Evolutionary conservation across 148 eudicot genomes (phyloP), one percentile per base, ranked within the genome.

Genomic region (Selenicereus undatus): DNA sequence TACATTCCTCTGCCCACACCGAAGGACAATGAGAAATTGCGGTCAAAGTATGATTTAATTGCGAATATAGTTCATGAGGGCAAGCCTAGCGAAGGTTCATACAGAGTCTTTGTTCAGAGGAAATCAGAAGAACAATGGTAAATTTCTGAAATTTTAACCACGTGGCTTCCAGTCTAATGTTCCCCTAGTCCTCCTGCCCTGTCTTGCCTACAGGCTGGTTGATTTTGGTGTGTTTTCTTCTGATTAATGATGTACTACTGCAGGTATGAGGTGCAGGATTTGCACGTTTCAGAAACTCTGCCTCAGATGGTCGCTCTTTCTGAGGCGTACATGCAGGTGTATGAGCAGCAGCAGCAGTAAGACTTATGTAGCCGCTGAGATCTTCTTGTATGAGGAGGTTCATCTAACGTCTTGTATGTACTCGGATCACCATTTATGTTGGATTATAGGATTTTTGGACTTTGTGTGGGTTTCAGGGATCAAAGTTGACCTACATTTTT

Each of bases 291-390:
- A 4, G 99, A 96, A 84, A 96, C 99, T 2, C 91, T 96, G 69
- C 99, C 99, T 2, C 98, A 96, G 82, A 96, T 96, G 99, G 99
- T 96, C 71, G 99, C 99, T 17, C 94, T 94, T 64, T 96, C 99
- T 4, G 99, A 96, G 83, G 87, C 99, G 0, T 96, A 96, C 81
- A 96, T 94, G 97, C 99, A 96, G 90, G 95, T 96, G 69, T 96
- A 96, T 68, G 99, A 94, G 90, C 99, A 90, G 82, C 99, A 96
- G 76, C 82, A 85, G 64, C 80, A 58, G 51, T 81, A 68, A 81
- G 11, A 65, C 3, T 11, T 65, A 0, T 21, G 27, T 65, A 21
- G 35, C 27, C 65, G 24, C 18, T 16, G 22, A 42, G 21, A 22
- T 64, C 22, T 22, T 77, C 24, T 24, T 8, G 12, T 54, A 65